A percentile compares a stretch with the other conserved stretches of the same genome.
phyloP scores from a whole-genome alignment of 2,329 filamentous ascomycete species.

The Aureobasidium sp. region DNA sequence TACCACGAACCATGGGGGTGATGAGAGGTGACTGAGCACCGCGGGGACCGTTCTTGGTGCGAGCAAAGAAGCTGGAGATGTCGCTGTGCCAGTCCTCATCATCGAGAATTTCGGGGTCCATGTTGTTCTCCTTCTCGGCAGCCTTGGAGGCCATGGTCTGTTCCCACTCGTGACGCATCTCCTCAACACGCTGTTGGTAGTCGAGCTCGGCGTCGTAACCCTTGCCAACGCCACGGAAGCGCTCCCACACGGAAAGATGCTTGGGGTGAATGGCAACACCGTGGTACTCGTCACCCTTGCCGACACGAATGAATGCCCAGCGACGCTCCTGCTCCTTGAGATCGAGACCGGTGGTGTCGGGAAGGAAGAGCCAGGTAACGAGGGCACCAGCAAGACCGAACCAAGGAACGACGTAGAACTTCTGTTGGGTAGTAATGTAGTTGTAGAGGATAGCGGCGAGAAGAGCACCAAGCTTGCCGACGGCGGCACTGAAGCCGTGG shows the following conservation, averaged over 20 bases:
- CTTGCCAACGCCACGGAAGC: conserved; percentile 68
- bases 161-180: conserved; percentile 56
- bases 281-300: conserved; percentile 75
- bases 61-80: conserved; percentile 46
- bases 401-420: conserved; percentile 92
- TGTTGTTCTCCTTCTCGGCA: conserved; percentile 39
- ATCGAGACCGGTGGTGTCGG: conserved; percentile 94
- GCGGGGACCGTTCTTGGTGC: conserved; percentile 28
- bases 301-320: conserved; percentile 77
- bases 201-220: conserved; percentile 75
- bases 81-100: conserved; percentile 39
- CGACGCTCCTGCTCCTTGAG: conserved; percentile 95
- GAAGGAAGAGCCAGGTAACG: conserved; percentile 76
- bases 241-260: conserved; percentile 85
- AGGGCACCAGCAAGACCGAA: conserved; percentile 84
- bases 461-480: conserved; percentile 82
- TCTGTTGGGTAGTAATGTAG: conserved; percentile 77
- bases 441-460: conserved; percentile 85
- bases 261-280: conserved; percentile 85
- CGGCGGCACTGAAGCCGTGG: conserved; percentile 88
- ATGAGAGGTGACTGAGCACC: background rate
- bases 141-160: conserved; percentile 47
- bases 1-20: background rate
- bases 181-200: conserved; percentile 74
- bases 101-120: conserved; percentile 29